Base-by-base conservation (phyloP, 2,329 filamentous ascomycete genomes). In the Arthroderma sp. region DNA sequence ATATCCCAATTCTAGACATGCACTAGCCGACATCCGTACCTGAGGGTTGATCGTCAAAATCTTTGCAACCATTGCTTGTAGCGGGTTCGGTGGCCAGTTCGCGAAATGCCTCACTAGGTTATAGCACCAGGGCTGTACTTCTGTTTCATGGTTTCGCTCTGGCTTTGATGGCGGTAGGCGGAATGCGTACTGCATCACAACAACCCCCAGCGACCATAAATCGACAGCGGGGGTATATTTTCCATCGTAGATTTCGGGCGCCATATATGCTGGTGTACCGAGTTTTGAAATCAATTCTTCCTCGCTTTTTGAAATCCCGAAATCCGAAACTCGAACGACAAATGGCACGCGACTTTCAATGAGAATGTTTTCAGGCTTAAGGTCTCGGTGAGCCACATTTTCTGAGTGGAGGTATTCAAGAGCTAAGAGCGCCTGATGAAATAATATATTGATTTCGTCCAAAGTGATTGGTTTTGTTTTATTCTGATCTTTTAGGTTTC, bases 311-410 rank as follows among this genome's bases (percentile, higher is more conserved):
- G 47, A 29, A 31, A 47, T 38, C 5, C 52, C 51, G 44, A 55
- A 53, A 43, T 53, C 52, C 8, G 42, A 40, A 6, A 55, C 41
- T 33, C 48, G 45, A 11, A 50, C 40, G 11, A 44, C 22, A 27
- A 48, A 45, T 8, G 29, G 5, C 4, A 4, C 29, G 27, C 45
- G 31, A 8, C 32, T 15, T 15, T 48, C 29, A 9, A 55, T 44
- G 5, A 53, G 49, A 29, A 53, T 52, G 41, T 55, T 55, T 37
- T 42, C 41, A 6, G 51, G 51, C 32, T 55, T 53, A 22, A 55
- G 48, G 36, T 55, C 52, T 36, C 51, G 48, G 39, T 55, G 52
- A 8, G 49, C 40, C n/a, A 52, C 36, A 8, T 43, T 36, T 11
- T 39, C 11, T 1, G 41, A 30, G 39, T 55, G 51, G 4, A 53